Evolutionary conservation across 1,139 yeast species (phyloP), one percentile per base, ranked within the genome.

Genomic region (Scheffersomyces parashehatae): DNA sequence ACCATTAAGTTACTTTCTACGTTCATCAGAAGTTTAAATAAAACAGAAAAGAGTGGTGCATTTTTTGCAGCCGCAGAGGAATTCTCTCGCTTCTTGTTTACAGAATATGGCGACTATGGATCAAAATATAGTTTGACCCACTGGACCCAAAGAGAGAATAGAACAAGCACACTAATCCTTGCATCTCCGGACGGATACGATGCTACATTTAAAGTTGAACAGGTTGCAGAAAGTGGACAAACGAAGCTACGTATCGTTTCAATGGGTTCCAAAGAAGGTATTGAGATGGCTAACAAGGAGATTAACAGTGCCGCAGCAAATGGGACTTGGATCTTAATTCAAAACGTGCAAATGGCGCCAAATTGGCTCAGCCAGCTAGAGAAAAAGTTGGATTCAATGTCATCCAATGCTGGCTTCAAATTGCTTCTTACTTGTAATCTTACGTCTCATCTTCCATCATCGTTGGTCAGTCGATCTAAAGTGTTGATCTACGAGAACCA

Each of bases 181-280:
- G 79, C 83, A 15, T 77, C 86, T 0, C 75, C 80, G 4, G 76
- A 77, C 32, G 89, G 88, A 1, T 75, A 70, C 51, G 97, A 90
- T 63, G 83, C 91, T 1, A 76, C 88, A 0, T 73, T 71, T 44
- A 77, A 73, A 48, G 68, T 89, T 4, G 74, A 73, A 35, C 62
- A 66, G 28, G 51, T 81, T 11, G 81, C 87, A 0, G 49, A 51
- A 4, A 49, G 53, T 0, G 36, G 42, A 1, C 49, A 57, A 0
- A 48, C 53, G 10, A 56, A 60, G 6, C 60, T 82, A 35, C 57
- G 60, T 0, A 64, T 79, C 1, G 74, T 88, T 29, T 81, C 97
- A 0, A 74, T 90, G 79, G 97, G 97, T 0, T 81, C 96, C 0
- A 63, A 63, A 29, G 96, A 89, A 60, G 85, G 89, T 12, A 62